Conservation (phyloP, 257 asterid species). For the Nyctanthes arbortristis region DNA sequence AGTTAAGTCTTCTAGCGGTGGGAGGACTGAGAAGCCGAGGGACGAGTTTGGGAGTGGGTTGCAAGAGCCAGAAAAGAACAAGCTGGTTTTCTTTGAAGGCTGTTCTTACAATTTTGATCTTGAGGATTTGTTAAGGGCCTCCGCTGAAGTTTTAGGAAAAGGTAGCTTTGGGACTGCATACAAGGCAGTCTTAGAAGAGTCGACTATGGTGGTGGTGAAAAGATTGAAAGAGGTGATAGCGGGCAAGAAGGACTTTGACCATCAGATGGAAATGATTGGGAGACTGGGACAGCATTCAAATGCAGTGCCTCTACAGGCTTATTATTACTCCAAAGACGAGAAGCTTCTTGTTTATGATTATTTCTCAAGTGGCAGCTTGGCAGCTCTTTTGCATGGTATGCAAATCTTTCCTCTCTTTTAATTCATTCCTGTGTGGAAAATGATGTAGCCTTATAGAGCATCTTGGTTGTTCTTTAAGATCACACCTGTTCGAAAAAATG, state of each 20-base stretch:
- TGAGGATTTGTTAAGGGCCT: constrained; percentile 91
- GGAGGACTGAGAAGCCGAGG: constrained; percentile 76
- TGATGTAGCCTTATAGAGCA: background rate
- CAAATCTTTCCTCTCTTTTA: constrained; percentile 16
- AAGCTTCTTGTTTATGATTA: constrained; percentile 86
- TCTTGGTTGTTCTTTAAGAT: constrained; percentile 1
- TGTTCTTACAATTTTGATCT: constrained; percentile 88
- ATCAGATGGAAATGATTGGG: constrained; percentile 85
- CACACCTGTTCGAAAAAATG: background rate
- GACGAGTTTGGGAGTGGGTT: constrained; percentile 95
- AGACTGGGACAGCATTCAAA: constrained; percentile 83
- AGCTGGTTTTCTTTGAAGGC: constrained; percentile 89
- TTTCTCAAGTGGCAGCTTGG: constrained; percentile 75
- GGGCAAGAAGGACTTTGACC: constrained; percentile 93
- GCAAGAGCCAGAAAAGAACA: constrained; percentile 84
- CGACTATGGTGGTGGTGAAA: constrained; percentile 88
- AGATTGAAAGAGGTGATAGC: constrained; percentile 87
- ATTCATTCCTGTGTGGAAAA: background rate
- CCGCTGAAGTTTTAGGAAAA: constrained; percentile 91
- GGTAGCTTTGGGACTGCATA: constrained; percentile 95
- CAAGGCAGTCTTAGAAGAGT: constrained; percentile 91
- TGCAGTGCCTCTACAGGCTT: constrained; percentile 79
- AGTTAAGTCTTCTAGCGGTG: constrained; percentile 62
- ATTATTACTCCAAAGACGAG: constrained; percentile 96
- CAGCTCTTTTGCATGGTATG: constrained; percentile 77